Conservation (phyloP, 306 rosid species). For the Ceratonia siliqua region DNA sequence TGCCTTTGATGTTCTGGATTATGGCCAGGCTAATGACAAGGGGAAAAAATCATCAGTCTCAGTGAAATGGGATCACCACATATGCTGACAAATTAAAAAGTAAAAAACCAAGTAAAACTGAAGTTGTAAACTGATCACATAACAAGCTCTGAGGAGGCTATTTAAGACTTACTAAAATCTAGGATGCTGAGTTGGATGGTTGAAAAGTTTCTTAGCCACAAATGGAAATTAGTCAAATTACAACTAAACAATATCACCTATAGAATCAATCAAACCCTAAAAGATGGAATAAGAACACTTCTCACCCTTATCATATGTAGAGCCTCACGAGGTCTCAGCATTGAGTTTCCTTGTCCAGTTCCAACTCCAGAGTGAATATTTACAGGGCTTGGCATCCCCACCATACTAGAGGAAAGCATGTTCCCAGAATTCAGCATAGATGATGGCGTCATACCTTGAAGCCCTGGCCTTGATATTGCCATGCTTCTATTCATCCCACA, state of each 20-base stretch:
- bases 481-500: constrained; percentile 78
- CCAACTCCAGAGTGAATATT: constrained; percentile 82
- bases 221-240: constrained; percentile 1
- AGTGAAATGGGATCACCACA: constrained; percentile 19
- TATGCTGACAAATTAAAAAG: not conserved
- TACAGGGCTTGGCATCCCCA: constrained; percentile 78
- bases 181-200: not conserved
- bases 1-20: constrained; percentile 88
- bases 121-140: not conserved
- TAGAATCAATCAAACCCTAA: constrained; percentile 5
- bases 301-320: constrained; percentile 89
- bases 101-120: not conserved
- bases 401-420: constrained; percentile 79
- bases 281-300: constrained; percentile 28
- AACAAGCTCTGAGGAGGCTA: not conserved
- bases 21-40: constrained; percentile 70
- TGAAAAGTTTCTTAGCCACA: not conserved
- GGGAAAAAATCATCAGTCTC: constrained; percentile 23
- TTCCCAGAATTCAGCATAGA: constrained; percentile 74
- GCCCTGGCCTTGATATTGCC: constrained; percentile 82
- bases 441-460: constrained; percentile 76
- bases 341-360: constrained; percentile 76
- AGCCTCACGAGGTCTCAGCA: constrained; percentile 79
- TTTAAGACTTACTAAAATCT: not conserved
- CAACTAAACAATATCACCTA: constrained; percentile 12